These are phyloP conservation scores for Syzygium malaccense DNA, from an alignment of 441 rosid species.

Conservation along the genomic window DNA sequence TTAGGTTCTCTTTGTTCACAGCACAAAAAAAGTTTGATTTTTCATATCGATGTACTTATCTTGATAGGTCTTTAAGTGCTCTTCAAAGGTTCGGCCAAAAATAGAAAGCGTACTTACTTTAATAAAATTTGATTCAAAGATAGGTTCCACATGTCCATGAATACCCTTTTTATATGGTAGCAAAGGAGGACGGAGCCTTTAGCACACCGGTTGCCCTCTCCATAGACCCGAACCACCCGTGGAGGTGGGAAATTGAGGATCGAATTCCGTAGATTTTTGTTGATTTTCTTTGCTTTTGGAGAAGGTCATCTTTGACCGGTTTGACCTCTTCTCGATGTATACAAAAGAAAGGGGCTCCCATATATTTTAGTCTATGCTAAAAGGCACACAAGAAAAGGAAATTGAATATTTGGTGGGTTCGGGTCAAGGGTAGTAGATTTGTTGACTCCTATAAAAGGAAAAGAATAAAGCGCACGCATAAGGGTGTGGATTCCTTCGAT, in stretches of 20 bases:
- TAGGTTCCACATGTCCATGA: neutral
- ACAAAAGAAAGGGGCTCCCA: neutral
- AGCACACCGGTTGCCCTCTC: neutral
- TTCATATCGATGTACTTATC: neutral
- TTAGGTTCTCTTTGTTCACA: neutral
- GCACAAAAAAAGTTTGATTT: neutral
- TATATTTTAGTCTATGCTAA: neutral
- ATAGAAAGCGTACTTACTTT: neutral
- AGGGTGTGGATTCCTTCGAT: neutral
- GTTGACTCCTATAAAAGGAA: neutral
- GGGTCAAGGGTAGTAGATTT: neutral
- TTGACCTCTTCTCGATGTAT: neutral
- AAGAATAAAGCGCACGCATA: neutral
- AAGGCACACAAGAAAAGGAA: neutral
- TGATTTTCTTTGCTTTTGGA: neutral
- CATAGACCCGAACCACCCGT: fast-evolving
- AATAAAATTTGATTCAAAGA: neutral
- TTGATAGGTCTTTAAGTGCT: neutral
- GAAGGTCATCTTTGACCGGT: neutral
- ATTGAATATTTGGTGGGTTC: neutral
- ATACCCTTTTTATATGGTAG: neutral
- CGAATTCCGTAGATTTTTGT: neutral
- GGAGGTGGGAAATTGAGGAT: neutral
- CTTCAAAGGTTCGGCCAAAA: fast-evolving
- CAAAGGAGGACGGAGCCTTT: neutral